Evolutionary conservation across 2,329 filamentous ascomycete genomes (phyloP).

Genomic region (Xylaria sp.): DNA sequence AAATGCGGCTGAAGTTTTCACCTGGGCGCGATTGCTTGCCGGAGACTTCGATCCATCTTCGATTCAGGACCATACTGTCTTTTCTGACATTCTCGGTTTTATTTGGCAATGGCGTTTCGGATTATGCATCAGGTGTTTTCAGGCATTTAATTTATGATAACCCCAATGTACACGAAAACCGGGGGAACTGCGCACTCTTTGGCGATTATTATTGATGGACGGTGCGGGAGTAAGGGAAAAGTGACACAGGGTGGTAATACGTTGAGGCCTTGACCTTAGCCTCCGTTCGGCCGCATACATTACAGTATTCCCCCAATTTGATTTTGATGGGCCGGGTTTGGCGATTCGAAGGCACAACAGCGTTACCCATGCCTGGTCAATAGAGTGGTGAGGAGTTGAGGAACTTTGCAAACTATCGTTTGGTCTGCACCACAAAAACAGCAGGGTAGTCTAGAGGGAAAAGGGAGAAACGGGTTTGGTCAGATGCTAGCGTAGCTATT

Average conservation of each 20-base stretch:
- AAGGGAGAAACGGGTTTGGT: slow-evolving; percentile 6
- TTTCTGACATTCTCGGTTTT: slow-evolving; percentile 35
- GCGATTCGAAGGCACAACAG: not conserved
- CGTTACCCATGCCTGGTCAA: slow-evolving; percentile 11
- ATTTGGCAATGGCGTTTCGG: slow-evolving; percentile 33
- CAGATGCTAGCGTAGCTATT: not conserved
- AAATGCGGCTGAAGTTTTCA: slow-evolving; percentile 4
- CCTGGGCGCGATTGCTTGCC: not conserved
- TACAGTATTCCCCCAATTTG: not conserved
- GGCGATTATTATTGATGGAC: slow-evolving; percentile 22
- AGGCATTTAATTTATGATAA: slow-evolving; percentile 34
- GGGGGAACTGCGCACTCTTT: slow-evolving; percentile 23
- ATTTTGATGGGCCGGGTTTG: not conserved
- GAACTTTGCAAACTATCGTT: not conserved
- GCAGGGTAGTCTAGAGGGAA: not conserved
- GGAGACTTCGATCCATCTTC: not conserved
- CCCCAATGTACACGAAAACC: slow-evolving; percentile 36
- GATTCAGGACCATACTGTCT: slow-evolving; percentile 9
- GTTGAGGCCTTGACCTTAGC: slow-evolving; percentile 27
- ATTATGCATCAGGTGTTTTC: slow-evolving; percentile 32
- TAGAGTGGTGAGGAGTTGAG: slow-evolving; percentile 18
- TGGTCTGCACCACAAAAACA: slow-evolving; percentile 23
- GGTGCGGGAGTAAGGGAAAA: slow-evolving; percentile 23
- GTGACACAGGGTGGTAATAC: slow-evolving; percentile 36
- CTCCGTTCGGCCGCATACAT: not conserved